phyloP scores from a whole-genome alignment of 108 stramenopile genomes.

The Nitzschia palea region DNA sequence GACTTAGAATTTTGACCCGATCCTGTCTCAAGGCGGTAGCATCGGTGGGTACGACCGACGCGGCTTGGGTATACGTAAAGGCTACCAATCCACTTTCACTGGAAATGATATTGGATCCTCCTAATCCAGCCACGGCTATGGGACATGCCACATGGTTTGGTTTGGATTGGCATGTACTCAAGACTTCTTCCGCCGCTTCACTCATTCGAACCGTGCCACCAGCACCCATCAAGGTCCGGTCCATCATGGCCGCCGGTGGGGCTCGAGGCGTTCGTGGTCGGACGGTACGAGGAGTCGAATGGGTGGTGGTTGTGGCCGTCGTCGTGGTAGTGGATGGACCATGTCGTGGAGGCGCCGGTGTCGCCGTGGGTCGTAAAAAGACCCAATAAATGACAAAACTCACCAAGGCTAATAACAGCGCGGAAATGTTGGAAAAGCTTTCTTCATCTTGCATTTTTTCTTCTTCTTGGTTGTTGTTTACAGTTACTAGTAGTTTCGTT shows the following conservation, averaged over 20 bases:
- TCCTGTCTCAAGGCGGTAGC: constrained; percentile 6
- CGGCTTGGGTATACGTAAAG: constrained; percentile 13
- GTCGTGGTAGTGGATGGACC: neutral
- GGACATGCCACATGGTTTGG: constrained; percentile 19
- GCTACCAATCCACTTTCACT: constrained; percentile 25
- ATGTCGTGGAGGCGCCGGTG: neutral
- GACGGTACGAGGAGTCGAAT: neutral
- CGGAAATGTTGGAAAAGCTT: constrained; percentile 1
- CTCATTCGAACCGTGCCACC: neutral
- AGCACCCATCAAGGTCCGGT: neutral
- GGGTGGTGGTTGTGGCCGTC: neutral
- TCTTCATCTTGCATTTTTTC: constrained; percentile 13
- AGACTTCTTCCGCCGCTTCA: constrained; percentile 12
- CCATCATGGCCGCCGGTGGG: neutral
- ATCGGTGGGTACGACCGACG: neutral
- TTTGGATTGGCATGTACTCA: constrained; percentile 17
- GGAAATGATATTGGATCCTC: constrained; percentile 20
- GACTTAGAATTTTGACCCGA: constrained; percentile 30
- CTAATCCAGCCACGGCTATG: neutral
- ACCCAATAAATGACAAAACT: constrained; percentile 28
- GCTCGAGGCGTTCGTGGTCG: neutral
- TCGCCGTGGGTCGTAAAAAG: constrained; percentile 24
- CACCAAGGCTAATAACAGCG: constrained; percentile 25
- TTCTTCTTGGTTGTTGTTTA: too few species aligned
- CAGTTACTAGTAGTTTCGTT: too few species aligned